A percentile compares a stretch with the other conserved stretches of the same genome.
Evolutionary conservation across 2,329 filamentous ascomycete species (phyloP).

Genomic region (Cladophialophora chaetospira): DNA sequence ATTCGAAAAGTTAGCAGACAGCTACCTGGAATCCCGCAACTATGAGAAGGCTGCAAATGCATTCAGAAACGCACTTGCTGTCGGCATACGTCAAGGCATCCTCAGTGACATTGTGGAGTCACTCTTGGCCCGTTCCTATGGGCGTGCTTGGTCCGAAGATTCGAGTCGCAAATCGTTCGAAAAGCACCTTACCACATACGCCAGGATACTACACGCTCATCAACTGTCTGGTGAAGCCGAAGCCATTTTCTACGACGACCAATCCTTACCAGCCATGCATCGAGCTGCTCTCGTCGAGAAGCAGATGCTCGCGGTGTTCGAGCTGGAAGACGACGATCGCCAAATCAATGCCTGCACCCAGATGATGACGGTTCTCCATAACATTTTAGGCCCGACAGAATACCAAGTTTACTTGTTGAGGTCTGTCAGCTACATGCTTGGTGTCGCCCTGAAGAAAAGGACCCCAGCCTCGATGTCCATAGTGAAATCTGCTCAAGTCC

Average conservation of each 20-base stretch:
- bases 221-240: not conserved
- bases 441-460: constrained; percentile 12
- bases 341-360: constrained; percentile 8
- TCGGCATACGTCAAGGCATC: constrained; percentile 43
- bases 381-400: constrained; percentile 9
- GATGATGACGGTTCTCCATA: constrained; percentile 5
- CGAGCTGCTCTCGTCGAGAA: constrained; percentile 31
- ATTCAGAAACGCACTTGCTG: constrained; percentile 44
- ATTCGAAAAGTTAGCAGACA: constrained; percentile 46
- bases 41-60: constrained; percentile 40
- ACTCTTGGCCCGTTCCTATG: constrained; percentile 35
- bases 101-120: constrained; percentile 38
- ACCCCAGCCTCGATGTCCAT: not conserved
- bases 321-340: constrained; percentile 7
- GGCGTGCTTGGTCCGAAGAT: constrained; percentile 39
- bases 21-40: constrained; percentile 44
- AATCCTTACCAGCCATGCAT: constrained; percentile 21
- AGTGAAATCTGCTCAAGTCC: constrained; percentile 2
- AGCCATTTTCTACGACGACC: constrained; percentile 22
- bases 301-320: constrained; percentile 23
- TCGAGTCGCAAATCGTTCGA: constrained; percentile 41
- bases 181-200: constrained; percentile 33
- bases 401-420: constrained; percentile 21
- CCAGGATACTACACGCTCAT: constrained; percentile 1
- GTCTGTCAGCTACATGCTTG: constrained; percentile 12